A percentile compares a stretch with the other conserved stretches of the same genome.
Evolutionary conservation across 1,139 yeast species (phyloP).

Genomic region (Magnusiomyces magnusii): DNA sequence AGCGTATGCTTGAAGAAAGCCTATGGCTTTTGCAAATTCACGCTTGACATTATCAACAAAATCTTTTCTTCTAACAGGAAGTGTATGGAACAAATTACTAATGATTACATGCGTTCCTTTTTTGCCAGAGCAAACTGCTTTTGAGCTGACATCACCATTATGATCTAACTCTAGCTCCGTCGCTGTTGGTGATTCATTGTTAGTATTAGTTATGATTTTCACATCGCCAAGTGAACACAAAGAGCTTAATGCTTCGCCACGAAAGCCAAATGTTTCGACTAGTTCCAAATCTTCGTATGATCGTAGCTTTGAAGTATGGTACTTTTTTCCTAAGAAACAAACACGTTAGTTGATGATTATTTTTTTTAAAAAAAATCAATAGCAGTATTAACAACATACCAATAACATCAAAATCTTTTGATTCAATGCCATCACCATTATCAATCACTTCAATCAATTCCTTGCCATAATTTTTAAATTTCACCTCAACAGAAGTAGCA

Average conservation of each 20-base stretch:
- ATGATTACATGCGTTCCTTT: constrained; percentile 51
- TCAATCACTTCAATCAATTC: constrained; percentile 66
- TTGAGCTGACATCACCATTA: constrained; percentile 43
- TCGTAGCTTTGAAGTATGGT: constrained; percentile 71
- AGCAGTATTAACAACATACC: constrained; percentile 32
- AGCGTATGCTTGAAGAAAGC: constrained; percentile 60
- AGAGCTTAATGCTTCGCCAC: constrained; percentile 34
- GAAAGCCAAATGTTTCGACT: constrained; percentile 37
- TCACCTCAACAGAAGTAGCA: constrained; percentile 57
- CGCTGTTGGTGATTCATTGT: constrained; percentile 48
- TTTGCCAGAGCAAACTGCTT: constrained; percentile 32
- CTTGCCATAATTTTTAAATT: constrained; percentile 64
- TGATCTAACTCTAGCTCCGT: constrained; percentile 45
- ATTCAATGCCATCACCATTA: constrained; percentile 67
- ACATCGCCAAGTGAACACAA: constrained; percentile 37
- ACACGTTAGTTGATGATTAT: neutral
- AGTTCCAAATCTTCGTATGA: constrained; percentile 47
- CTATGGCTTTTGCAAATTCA: constrained; percentile 63
- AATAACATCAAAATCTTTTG: constrained; percentile 50
- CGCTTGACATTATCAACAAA: constrained; percentile 57
- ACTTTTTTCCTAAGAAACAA: constrained; percentile 41
- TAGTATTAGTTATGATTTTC: constrained; percentile 49
- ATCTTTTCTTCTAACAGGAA: constrained; percentile 66
- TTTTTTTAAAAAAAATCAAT: too few species aligned
- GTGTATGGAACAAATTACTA: constrained; percentile 43